A percentile compares a stretch with the other conserved stretches of the same genome.
Evolutionary conservation across 768 basidiomycete species (phyloP).

Genomic region (Clathrus columnatus): DNA sequence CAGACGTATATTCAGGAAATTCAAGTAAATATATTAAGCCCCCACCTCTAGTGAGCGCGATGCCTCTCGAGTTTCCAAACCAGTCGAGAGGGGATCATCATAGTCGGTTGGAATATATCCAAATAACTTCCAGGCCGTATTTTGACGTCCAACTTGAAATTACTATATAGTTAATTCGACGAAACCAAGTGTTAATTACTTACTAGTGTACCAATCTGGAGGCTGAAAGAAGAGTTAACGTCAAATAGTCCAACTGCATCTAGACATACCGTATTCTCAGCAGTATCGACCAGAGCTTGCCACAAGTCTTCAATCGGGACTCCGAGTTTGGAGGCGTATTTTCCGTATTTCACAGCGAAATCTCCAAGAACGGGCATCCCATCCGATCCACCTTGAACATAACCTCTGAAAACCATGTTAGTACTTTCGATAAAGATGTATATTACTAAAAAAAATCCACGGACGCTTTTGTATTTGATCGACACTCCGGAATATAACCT

Average conservation of each 20-base stretch:
- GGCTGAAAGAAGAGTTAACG: slow-evolving; percentile 23
- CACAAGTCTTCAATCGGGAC: slow-evolving; percentile 39
- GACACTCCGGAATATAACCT: slow-evolving; percentile 44
- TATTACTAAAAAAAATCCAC: not conserved
- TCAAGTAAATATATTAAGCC: not conserved
- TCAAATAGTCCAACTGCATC: not conserved
- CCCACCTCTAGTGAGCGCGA: slow-evolving; percentile 39
- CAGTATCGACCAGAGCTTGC: slow-evolving; percentile 41
- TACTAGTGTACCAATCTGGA: slow-evolving; percentile 42
- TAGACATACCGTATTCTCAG: slow-evolving; percentile 38
- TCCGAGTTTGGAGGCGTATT: slow-evolving; percentile 28
- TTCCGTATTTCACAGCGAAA: slow-evolving; percentile 39
- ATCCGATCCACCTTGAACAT: slow-evolving; percentile 41
- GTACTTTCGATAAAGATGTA: not conserved
- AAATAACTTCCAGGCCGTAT: slow-evolving; percentile 44
- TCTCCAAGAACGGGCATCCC: slow-evolving; percentile 47
- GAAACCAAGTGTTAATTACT: too few relatives aligned
- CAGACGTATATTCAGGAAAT: not conserved
- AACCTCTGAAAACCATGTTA: slow-evolving; percentile 26
- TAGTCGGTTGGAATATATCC: slow-evolving; percentile 41
- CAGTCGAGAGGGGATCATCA: slow-evolving; percentile 39
- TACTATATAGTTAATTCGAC: too few relatives aligned
- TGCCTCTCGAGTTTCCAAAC: slow-evolving; percentile 41
- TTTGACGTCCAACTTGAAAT: slow-evolving; percentile 36
- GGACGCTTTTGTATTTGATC: slow-evolving; percentile 40